These are phyloP conservation scores for Apophysomyces trapeziformis DNA, from an alignment of 371 early-diverging fungal genomes.

Conservation along the genomic window DNA sequence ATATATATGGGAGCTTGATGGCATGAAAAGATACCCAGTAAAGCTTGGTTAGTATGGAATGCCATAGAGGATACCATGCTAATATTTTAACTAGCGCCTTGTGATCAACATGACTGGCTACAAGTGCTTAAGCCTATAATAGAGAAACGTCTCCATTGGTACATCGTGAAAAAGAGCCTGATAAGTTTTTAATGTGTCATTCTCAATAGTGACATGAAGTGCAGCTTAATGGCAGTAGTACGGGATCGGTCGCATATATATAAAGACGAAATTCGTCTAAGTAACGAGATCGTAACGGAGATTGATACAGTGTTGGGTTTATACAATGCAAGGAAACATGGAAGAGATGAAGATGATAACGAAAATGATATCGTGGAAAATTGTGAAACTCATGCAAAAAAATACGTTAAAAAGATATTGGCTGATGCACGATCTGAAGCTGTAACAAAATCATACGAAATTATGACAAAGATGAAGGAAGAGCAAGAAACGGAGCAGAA, in stretches of 20 bases:
- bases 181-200: neutral
- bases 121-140: neutral
- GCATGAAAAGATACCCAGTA: conserved; percentile 34
- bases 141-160: neutral
- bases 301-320: neutral
- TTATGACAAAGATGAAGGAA: too few relatives aligned
- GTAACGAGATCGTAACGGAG: neutral
- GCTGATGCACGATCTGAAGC: neutral
- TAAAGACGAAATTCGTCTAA: neutral
- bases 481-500: neutral
- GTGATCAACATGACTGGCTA: neutral
- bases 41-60: conserved; percentile 7
- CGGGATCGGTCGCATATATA: neutral
- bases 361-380: neutral
- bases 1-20: conserved; percentile 45
- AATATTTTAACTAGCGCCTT: neutral
- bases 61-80: neutral
- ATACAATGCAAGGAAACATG: neutral
- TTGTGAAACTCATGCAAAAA: neutral
- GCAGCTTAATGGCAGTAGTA: neutral
- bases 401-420: neutral
- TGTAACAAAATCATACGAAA: neutral
- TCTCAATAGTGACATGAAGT: neutral
- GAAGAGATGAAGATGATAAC: neutral
- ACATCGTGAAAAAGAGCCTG: neutral